A percentile compares a stretch with the other conserved stretches of the same genome.
phyloP scores from a whole-genome alignment of 2,329 filamentous ascomycete genomes.

The Albophoma yamanashiensis region DNA sequence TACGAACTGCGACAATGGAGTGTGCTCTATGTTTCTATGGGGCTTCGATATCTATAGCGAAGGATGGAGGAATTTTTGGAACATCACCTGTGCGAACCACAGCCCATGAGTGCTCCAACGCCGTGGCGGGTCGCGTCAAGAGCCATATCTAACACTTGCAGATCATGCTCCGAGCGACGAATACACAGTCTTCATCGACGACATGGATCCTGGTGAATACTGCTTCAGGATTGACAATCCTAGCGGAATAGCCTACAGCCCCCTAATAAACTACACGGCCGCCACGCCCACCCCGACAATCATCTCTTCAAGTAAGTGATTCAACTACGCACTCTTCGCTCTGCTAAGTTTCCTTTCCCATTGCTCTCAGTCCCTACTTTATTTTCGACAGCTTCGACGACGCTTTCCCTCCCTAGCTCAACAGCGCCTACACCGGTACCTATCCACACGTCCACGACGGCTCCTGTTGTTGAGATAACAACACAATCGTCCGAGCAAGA shows the following conservation, averaged over 20 bases:
- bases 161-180: not conserved
- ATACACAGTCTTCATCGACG: not conserved
- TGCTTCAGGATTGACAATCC: not conserved
- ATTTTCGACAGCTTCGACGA: not conserved
- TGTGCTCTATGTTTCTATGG: not conserved
- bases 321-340: not conserved
- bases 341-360: not conserved
- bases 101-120: not conserved
- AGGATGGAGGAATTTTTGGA: not conserved
- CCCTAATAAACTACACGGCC: not conserved
- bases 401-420: not conserved
- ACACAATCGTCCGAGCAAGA: not conserved
- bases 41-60: not conserved
- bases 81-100: not conserved
- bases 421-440: not conserved
- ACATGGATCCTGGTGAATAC: not conserved
- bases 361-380: not conserved
- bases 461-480: not conserved
- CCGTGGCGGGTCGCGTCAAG: not conserved
- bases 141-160: not conserved
- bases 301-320: not conserved
- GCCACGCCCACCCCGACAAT: not conserved
- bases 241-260: not conserved
- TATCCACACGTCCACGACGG: not conserved
- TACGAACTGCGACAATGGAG: not conserved